Evolutionary conservation across 192 early-diverging fungal species (phyloP).

Genomic region (Polychytrium aggregatum): DNA sequence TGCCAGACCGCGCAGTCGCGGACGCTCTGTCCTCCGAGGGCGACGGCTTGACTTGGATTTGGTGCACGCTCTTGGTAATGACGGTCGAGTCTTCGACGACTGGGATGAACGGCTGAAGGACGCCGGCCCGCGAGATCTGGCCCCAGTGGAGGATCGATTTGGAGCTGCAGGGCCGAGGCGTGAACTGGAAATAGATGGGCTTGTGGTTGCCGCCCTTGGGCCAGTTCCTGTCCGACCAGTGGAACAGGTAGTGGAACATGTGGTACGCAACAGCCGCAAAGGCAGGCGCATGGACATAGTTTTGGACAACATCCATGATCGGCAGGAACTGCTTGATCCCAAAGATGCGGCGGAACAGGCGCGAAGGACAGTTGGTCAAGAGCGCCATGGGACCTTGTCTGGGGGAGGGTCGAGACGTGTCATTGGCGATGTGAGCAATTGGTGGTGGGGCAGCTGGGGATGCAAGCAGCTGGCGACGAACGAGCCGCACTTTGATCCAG

Average conservation of each 20-base stretch:
- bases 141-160: conserved; percentile 23
- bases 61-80: conserved; percentile 12
- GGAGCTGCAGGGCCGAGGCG: conserved; percentile 24
- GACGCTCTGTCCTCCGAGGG: too few species aligned
- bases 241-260: conserved; percentile 39
- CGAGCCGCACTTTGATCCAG: background rate
- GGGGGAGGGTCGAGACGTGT: background rate
- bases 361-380: conserved; percentile 4
- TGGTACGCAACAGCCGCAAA: conserved; percentile 28
- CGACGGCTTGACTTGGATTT: too few species aligned
- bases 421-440: background rate
- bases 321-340: conserved; percentile 26
- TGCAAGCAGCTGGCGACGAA: background rate
- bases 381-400: conserved; percentile 9
- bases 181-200: conserved; percentile 39
- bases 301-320: conserved; percentile 25
- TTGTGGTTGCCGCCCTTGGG: conserved; percentile 23
- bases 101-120: conserved; percentile 1
- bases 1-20: too few species aligned
- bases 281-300: conserved; percentile 12
- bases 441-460: background rate
- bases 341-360: conserved; percentile 6
- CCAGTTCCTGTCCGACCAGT: conserved; percentile 36
- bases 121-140: conserved; percentile 9
- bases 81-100: conserved; percentile 5